A percentile compares a stretch with the other conserved stretches of the same genome.
These are phyloP conservation scores for Cladobotryum protrusum DNA, from an alignment of 2,329 filamentous ascomycete species.

Conservation along the genomic window DNA sequence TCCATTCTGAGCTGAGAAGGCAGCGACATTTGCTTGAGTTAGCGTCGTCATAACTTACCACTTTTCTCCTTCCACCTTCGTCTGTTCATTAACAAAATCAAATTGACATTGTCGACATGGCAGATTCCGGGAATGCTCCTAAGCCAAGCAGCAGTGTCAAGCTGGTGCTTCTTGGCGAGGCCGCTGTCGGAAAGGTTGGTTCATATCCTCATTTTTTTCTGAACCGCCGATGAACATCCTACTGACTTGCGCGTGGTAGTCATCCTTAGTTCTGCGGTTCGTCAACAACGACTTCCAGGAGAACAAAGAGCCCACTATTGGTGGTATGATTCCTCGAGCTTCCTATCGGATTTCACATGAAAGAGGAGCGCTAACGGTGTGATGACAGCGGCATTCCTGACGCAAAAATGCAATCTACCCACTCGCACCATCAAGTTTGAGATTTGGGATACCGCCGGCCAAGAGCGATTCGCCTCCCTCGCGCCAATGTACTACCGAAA, in stretches of 20 bases:
- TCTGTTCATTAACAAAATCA: not conserved
- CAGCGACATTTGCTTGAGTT: not conserved
- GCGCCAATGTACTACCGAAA: constrained; percentile 99
- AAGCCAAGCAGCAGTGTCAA: constrained; percentile 99
- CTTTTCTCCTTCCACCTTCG: not conserved
- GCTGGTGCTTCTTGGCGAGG: constrained; percentile 94
- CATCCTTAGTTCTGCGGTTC: constrained; percentile 93
- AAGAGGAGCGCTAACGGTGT: not conserved
- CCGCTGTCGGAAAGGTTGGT: constrained; percentile 92
- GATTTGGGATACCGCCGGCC: constrained; percentile 97
- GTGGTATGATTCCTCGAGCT: constrained; percentile 55
- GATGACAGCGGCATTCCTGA: constrained; percentile 80
- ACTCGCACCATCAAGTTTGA: constrained; percentile 88
- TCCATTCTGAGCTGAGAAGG: constrained; percentile 2
- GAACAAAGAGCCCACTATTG: constrained; percentile 99
- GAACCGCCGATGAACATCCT: not conserved
- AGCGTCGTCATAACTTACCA: not conserved
- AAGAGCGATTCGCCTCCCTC: constrained; percentile 93
- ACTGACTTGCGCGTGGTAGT: constrained; percentile 48
- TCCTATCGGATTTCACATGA: constrained; percentile 6
- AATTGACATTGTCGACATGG: constrained; percentile 23
- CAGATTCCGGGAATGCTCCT: constrained; percentile 53
- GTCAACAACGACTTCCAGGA: constrained; percentile 99
- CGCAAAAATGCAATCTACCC: constrained; percentile 96
- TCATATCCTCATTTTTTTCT: not conserved